Base-by-base conservation (phyloP, 1,139 yeast genomes). In the Meyerozyma sp. region DNA sequence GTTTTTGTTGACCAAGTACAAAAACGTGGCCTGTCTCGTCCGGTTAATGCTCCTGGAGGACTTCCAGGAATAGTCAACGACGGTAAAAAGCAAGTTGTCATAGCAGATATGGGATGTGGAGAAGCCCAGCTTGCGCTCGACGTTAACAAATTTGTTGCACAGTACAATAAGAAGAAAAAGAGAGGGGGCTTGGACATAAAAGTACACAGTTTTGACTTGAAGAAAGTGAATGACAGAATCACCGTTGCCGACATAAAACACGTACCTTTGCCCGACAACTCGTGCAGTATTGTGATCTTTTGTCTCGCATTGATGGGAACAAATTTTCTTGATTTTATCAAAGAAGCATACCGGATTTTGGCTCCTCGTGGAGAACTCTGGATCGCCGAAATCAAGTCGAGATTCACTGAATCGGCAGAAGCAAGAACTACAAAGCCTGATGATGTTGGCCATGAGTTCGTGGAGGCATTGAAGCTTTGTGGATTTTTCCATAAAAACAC, bases 51-150 rank as follows among this genome's bases (percentile, higher is more conserved):
- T 0, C 97, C 98, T 1, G 98, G 98, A 51, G 98, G 97, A 2
- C 71, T 91, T 46, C 96, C 96, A 2, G 93, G 93, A 14, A 59
- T 77, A 39, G 58, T 68, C 2, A 57, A 60, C 40, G 37, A 34
- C 14, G 26, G 37, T 11, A 27, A 11, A 16, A 75, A 73, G 46
- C 68, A 70, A 43, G 82, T 90, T 32, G 89, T 85, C 2, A 77
- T 93, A 44, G 97, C 98, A 0, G 98, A 93, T 66, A 90, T 93
- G 97, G 98, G 98, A 10, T 93, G 98, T 64, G 98, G 98, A 42
- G 98, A 93, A 63, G 98, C 98, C 0, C 86, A 85, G 56, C 72
- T 93, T 39, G 82, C 96, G 1, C 63, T 75, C 32, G 86, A 88
- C 50, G 74, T 89, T 35, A 66, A 70, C 39, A 71, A 75, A 18